Percentiles rank a stretch among this genome's conserved stretches.
These are phyloP conservation scores for Uronychia setigera DNA, from an alignment of 73 alveolate genomes.

Conservation along the genomic window DNA sequence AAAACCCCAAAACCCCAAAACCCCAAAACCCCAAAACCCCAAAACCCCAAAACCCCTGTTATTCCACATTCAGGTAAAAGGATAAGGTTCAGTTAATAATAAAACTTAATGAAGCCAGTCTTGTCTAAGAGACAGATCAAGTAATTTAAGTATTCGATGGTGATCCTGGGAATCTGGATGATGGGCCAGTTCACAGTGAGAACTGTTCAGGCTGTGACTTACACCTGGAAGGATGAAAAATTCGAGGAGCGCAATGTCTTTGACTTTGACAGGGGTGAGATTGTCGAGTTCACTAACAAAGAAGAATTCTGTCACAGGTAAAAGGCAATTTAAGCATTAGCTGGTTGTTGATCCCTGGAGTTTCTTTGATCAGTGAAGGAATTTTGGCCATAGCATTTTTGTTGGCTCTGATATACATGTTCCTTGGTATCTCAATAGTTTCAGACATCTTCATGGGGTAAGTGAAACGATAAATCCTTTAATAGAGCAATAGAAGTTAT, in stretches of 20 bases:
- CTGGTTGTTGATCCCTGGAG: slow-evolving; percentile 23
- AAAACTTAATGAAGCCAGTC: too few species aligned
- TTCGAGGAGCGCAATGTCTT: background rate
- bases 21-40: too few species aligned
- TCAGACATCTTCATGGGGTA: slow-evolving; percentile 70
- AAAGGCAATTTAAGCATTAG: background rate
- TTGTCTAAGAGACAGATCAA: too few species aligned
- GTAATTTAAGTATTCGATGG: too few species aligned
- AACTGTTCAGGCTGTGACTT: background rate
- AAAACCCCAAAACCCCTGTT: too few species aligned
- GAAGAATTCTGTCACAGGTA: slow-evolving; percentile 27
- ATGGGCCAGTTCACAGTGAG: background rate
- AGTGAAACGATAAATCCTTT: background rate
- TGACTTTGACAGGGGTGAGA: slow-evolving; percentile 13
- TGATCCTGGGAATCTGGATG: slow-evolving; percentile 20
- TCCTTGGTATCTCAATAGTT: slow-evolving; percentile 60
- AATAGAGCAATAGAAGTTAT: slow-evolving; percentile 63
- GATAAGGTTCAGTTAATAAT: too few species aligned
- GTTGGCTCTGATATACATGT: slow-evolving; percentile 7
- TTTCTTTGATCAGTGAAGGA: slow-evolving; percentile 6
- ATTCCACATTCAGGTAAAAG: too few species aligned
- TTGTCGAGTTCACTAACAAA: slow-evolving; percentile 20
- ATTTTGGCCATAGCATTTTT: slow-evolving; percentile 23
- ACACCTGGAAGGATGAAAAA: slow-evolving; percentile 25
- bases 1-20: too few species aligned